phyloP scores from a whole-genome alignment of 2,329 filamentous ascomycete species.

The Acrocalymma vagum region DNA sequence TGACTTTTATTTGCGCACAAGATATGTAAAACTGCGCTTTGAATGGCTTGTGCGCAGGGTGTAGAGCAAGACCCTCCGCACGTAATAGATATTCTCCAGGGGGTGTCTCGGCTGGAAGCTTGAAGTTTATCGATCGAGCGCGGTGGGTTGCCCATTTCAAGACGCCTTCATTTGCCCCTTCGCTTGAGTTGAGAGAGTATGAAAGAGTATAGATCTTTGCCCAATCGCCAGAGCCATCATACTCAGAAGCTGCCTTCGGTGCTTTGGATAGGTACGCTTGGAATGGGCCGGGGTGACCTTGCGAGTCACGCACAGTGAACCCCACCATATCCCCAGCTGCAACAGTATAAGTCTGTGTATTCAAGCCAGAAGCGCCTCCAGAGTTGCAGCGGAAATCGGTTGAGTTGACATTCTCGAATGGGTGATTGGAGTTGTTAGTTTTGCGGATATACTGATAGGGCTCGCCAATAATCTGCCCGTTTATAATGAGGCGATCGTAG shows the following conservation, averaged over 20 bases:
- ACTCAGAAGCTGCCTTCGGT: slow-evolving; percentile 19
- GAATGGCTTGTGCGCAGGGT: slow-evolving; percentile 29
- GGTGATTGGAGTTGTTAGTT: slow-evolving; percentile 31
- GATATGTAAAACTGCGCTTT: slow-evolving; percentile 53
- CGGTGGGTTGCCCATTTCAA: slow-evolving; percentile 38
- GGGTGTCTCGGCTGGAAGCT: slow-evolving; percentile 44
- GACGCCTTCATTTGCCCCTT: slow-evolving; percentile 19
- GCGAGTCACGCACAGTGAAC: slow-evolving; percentile 56
- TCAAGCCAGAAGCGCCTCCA: slow-evolving; percentile 19
- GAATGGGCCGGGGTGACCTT: slow-evolving; percentile 43
- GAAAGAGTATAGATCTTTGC: slow-evolving; percentile 33
- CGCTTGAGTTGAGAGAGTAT: slow-evolving; percentile 43
- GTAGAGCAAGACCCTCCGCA: slow-evolving; percentile 48
- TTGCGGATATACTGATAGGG: slow-evolving; percentile 33
- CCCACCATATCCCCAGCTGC: slow-evolving; percentile 54
- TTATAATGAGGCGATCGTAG: slow-evolving; percentile 37
- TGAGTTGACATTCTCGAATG: slow-evolving; percentile 32
- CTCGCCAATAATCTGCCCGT: slow-evolving; percentile 29
- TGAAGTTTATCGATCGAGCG: slow-evolving; percentile 38
- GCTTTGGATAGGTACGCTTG: slow-evolving; percentile 38
- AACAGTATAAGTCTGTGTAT: slow-evolving; percentile 33
- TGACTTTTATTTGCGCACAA: slow-evolving; percentile 54
- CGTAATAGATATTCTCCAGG: slow-evolving; percentile 55
- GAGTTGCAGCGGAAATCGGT: slow-evolving; percentile 36
- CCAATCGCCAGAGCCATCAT: slow-evolving; percentile 36